A percentile compares a stretch with the other conserved stretches of the same genome.
These are phyloP conservation scores for Phytophthora macrochlamydospora DNA, from an alignment of 352 stramenopile species.

Conservation along the genomic window DNA sequence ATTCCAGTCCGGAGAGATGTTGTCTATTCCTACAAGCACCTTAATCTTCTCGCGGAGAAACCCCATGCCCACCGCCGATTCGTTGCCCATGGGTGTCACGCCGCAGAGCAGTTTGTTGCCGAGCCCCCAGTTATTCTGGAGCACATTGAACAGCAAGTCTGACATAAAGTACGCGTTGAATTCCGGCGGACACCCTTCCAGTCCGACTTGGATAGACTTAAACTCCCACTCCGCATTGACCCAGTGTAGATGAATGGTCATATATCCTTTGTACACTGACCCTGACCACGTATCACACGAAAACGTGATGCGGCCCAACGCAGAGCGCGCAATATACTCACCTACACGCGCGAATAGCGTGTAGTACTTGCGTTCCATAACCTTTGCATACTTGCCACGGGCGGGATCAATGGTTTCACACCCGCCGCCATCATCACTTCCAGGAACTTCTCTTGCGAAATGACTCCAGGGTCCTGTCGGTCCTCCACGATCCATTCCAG, in stretches of 20 bases:
- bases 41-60: constrained; percentile 85
- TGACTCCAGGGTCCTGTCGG: constrained; percentile 63
- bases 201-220: constrained; percentile 79
- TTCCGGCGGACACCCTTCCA: constrained; percentile 70
- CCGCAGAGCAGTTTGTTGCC: constrained; percentile 75
- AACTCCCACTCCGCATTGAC: constrained; percentile 88
- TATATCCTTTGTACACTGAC: constrained; percentile 65
- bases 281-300: constrained; percentile 82
- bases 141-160: constrained; percentile 79
- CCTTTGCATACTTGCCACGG: constrained; percentile 60
- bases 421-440: constrained; percentile 59
- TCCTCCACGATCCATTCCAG: constrained; percentile 84
- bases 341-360: constrained; percentile 68
- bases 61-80: constrained; percentile 72
- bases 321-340: constrained; percentile 76
- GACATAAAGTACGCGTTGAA: constrained; percentile 83
- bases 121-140: constrained; percentile 81
- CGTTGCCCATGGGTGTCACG: constrained; percentile 64
- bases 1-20: constrained; percentile 75
- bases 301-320: constrained; percentile 72
- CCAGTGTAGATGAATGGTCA: constrained; percentile 81
- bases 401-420: constrained; percentile 53
- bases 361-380: constrained; percentile 79
- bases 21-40: constrained; percentile 75
- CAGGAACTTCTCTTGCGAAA: constrained; percentile 75